These are phyloP conservation scores for Starmerella bacillaris DNA, from an alignment of 805 yeast genomes.

Conservation along the genomic window DNA sequence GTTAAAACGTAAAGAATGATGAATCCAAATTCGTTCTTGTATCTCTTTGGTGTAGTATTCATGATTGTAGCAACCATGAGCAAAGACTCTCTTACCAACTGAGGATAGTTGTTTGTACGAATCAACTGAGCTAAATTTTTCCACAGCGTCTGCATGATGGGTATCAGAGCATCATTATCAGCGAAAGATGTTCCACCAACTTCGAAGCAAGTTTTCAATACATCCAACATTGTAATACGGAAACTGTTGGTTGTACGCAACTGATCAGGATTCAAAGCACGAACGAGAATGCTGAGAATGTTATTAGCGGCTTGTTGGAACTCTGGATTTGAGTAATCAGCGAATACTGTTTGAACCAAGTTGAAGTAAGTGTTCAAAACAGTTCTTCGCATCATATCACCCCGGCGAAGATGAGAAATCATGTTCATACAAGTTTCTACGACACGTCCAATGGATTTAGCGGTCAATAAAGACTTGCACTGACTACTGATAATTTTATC, in stretches of 20 bases:
- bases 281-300: conserved; percentile 30
- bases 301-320: conserved; percentile 21
- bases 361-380: conserved; percentile 33
- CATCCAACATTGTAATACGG: conserved; percentile 60
- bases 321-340: conserved; percentile 25
- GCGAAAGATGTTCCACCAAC: conserved; percentile 40
- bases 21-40: conserved; percentile 65
- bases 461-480: conserved; percentile 48
- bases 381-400: conserved; percentile 72
- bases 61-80: conserved; percentile 58
- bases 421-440: conserved; percentile 79
- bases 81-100: conserved; percentile 55
- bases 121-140: conserved; percentile 68
- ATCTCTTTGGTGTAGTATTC: conserved; percentile 42
- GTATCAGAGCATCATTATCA: conserved; percentile 44
- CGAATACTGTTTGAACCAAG: conserved; percentile 12
- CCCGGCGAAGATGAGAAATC: conserved; percentile 80
- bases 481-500: conserved; percentile 50
- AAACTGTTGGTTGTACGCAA: conserved; percentile 45
- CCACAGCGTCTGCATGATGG: conserved; percentile 56
- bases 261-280: conserved; percentile 66
- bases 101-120: conserved; percentile 47
- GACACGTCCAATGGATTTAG: conserved; percentile 71
- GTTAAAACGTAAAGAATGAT: conserved; percentile 25
- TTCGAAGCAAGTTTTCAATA: conserved; percentile 65